Evolutionary conservation across 108 stramenopile genomes (phyloP).

Genomic region (Skeletonema marinoi): DNA sequence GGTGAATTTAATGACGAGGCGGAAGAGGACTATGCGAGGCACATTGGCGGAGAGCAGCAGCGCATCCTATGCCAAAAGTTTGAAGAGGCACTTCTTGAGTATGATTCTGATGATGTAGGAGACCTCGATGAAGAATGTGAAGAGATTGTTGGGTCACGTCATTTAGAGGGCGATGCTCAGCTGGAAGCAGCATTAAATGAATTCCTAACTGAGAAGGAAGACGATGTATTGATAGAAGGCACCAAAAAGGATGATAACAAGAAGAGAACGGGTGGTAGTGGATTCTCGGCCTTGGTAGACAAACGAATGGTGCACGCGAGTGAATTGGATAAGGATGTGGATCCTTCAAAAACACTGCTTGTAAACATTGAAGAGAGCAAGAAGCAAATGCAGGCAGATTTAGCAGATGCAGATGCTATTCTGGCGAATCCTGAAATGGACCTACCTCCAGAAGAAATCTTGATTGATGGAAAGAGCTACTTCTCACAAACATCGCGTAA

Average conservation of each 20-base stretch:
- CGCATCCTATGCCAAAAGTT: slow-evolving; percentile 71
- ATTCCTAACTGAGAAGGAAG: slow-evolving; percentile 76
- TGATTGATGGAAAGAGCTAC: slow-evolving; percentile 89
- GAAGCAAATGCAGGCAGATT: slow-evolving; percentile 52
- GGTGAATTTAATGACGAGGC: slow-evolving; percentile 45
- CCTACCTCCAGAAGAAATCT: slow-evolving; percentile 78
- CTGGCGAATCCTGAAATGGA: slow-evolving; percentile 72
- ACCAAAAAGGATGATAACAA: slow-evolving; percentile 49
- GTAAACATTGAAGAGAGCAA: slow-evolving; percentile 48
- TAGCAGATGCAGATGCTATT: slow-evolving; percentile 78
- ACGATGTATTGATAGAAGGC: slow-evolving; percentile 81
- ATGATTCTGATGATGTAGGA: slow-evolving; percentile 85
- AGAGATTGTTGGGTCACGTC: slow-evolving; percentile 61
- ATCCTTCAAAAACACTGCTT: slow-evolving; percentile 26
- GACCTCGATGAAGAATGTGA: slow-evolving; percentile 80
- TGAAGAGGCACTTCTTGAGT: slow-evolving; percentile 87
- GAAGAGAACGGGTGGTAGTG: slow-evolving; percentile 64
- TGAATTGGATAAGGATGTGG: slow-evolving; percentile 39
- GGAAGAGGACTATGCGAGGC: background rate
- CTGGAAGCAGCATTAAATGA: slow-evolving; percentile 86
- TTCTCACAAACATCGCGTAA: slow-evolving; percentile 72
- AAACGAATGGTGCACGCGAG: slow-evolving; percentile 67
- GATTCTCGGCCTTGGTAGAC: slow-evolving; percentile 77
- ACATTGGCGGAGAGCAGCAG: slow-evolving; percentile 66
- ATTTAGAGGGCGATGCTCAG: slow-evolving; percentile 78